These are phyloP conservation scores for Aspergillus nidulans DNA, from an alignment of 495 filamentous ascomycete species.

Conservation along the genomic window DNA sequence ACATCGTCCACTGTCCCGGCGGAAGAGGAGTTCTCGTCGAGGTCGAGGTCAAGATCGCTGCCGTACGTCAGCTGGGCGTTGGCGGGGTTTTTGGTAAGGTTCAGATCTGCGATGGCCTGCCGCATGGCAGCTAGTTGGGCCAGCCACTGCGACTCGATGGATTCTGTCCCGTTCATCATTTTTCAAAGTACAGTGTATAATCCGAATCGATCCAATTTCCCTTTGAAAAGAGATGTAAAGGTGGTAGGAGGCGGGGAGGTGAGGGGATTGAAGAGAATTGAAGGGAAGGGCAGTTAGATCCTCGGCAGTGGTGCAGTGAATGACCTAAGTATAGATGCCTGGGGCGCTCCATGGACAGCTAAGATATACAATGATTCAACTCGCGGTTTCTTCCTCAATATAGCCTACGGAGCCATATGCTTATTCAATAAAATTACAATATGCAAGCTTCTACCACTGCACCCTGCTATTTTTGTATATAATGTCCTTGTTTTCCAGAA, in stretches of 20 bases:
- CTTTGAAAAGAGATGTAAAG: not conserved
- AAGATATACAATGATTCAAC: too few relatives aligned
- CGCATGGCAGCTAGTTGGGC: constrained; percentile 67
- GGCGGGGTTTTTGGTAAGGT: constrained; percentile 47
- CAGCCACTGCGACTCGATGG: constrained; percentile 64
- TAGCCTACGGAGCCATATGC: too few relatives aligned
- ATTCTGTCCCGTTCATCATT: constrained; percentile 31
- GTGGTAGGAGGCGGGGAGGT: not conserved
- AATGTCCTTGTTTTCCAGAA: too few relatives aligned
- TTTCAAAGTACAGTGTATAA: not conserved
- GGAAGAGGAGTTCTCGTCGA: constrained; percentile 60
- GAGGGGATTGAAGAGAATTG: not conserved
- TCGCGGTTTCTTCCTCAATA: not conserved
- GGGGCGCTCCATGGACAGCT: too few relatives aligned
- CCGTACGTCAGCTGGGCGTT: constrained; percentile 45
- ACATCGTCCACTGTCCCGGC: constrained; percentile 68
- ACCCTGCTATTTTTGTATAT: too few relatives aligned
- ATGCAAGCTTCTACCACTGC: too few relatives aligned
- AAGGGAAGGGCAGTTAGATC: not conserved
- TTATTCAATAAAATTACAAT: not conserved
- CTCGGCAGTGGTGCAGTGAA: not conserved
- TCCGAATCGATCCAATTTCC: not conserved
- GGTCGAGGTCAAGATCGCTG: constrained; percentile 53
- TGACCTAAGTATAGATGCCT: not conserved
- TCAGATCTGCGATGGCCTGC: constrained; percentile 64